A percentile compares a stretch with the other conserved stretches of the same genome.
Conservation (phyloP, 176 grass and related monocot genomes). For the Chloris gayana region DNA sequence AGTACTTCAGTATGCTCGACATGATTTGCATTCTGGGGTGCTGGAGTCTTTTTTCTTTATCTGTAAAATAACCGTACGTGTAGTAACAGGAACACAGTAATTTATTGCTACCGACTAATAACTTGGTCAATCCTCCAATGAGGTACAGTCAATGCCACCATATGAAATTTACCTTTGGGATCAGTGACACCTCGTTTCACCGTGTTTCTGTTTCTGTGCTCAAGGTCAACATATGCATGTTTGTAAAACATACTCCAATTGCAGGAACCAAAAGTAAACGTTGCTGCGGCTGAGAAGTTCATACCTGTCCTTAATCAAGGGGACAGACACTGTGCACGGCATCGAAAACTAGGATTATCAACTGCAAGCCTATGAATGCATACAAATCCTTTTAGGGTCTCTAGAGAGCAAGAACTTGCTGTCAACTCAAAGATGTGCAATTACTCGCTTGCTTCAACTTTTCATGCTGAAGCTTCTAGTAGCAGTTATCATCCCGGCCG, state of each 20-base stretch:
- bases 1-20: neutral
- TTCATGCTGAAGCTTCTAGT: constrained; percentile 22
- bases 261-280: constrained; percentile 39
- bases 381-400: constrained; percentile 51
- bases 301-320: constrained; percentile 52
- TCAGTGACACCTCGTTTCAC: constrained; percentile 41
- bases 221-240: constrained; percentile 48
- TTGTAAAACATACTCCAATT: constrained; percentile 26
- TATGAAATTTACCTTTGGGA: constrained; percentile 50
- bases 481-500: no score
- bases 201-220: constrained; percentile 43
- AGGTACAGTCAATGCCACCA: constrained; percentile 23
- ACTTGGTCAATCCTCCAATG: constrained; percentile 32
- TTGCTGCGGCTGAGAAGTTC: constrained; percentile 45
- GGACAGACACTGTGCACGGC: constrained; percentile 36
- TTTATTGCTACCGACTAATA: constrained; percentile 12
- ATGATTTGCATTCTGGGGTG: neutral
- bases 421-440: constrained; percentile 38
- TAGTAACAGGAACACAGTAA: neutral
- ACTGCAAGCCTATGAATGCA: constrained; percentile 35
- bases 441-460: constrained; percentile 21
- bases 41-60: constrained; percentile 3
- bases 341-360: constrained; percentile 52
- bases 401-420: constrained; percentile 36
- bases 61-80: neutral